Evolutionary conservation across 192 early-diverging fungal genomes (phyloP).

Genomic region (Helicostylum pulchrum): DNA sequence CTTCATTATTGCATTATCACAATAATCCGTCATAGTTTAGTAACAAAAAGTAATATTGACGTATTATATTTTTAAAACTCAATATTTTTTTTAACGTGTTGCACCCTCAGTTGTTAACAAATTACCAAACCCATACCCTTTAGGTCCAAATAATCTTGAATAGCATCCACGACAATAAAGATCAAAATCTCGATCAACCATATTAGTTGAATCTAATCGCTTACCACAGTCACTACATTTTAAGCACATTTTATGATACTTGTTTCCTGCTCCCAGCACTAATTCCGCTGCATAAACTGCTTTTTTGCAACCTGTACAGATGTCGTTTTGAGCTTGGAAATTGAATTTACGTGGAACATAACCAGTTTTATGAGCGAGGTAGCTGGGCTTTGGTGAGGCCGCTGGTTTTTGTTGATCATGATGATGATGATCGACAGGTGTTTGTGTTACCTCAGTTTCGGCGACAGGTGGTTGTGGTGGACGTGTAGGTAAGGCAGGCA

Average conservation of each 20-base stretch:
- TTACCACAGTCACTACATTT: conserved; percentile 53
- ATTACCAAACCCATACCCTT: conserved; percentile 32
- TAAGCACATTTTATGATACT: conserved; percentile 59
- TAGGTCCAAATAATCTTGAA: conserved; percentile 51
- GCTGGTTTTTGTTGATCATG: not conserved
- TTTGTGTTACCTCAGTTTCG: too few species aligned
- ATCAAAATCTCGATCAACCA: conserved; percentile 48
- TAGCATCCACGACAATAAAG: conserved; percentile 54
- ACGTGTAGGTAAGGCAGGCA: not conserved
- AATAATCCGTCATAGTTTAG: too few species aligned
- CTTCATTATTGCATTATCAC: too few species aligned
- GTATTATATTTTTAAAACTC: too few species aligned
- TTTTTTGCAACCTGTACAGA: conserved; percentile 54
- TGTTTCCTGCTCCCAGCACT: conserved; percentile 50
- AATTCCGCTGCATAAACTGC: conserved; percentile 58
- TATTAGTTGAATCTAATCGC: conserved; percentile 52
- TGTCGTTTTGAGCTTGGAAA: conserved; percentile 37
- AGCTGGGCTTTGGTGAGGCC: not conserved
- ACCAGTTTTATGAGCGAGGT: conserved; percentile 16
- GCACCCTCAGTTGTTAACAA: conserved; percentile 27
- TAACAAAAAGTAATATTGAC: too few species aligned
- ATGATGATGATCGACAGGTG: not conserved
- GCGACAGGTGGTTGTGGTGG: not conserved
- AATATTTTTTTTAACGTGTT: conserved; percentile 13
- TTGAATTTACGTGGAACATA: conserved; percentile 38